These are phyloP conservation scores for Penicillium sp. DNA, from an alignment of 2,329 filamentous ascomycete species.

Conservation along the genomic window DNA sequence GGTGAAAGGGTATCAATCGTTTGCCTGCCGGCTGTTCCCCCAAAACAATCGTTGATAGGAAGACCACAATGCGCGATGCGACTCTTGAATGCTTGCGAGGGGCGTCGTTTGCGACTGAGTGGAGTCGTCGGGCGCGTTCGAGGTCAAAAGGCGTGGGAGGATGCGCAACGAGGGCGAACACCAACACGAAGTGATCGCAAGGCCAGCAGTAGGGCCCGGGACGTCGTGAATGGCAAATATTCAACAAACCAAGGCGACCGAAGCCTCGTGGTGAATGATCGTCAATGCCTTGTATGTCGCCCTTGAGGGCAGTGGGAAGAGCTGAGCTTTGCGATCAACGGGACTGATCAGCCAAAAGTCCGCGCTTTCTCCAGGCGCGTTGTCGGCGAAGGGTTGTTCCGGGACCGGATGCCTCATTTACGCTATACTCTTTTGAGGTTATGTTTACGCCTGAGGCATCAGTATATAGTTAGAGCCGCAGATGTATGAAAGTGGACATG, in stretches of 20 bases:
- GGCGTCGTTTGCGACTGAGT: constrained; percentile 1
- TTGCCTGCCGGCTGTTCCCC: neutral
- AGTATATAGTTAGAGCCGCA: neutral
- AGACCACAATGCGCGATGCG: neutral
- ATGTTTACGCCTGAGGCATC: constrained; percentile 12
- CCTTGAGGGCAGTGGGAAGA: constrained; percentile 27
- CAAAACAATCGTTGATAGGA: neutral
- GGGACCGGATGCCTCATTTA: neutral
- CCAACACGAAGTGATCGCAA: constrained; percentile 15
- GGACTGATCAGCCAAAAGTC: constrained; percentile 37
- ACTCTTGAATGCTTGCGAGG: neutral
- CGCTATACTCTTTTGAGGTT: constrained; percentile 6
- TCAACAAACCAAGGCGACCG: constrained; percentile 16
- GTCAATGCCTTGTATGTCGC: constrained; percentile 30
- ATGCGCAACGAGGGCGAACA: constrained; percentile 27
- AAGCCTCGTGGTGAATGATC: constrained; percentile 15
- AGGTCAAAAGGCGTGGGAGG: constrained; percentile 15
- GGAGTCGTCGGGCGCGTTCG: constrained; percentile 25
- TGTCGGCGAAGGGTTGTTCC: constrained; percentile 26
- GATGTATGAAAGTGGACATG: neutral
- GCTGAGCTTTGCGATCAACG: constrained; percentile 32
- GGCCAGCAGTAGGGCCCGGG: constrained; percentile 2
- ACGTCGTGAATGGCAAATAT: constrained; percentile 1
- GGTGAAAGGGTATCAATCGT: neutral
- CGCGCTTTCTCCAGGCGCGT: constrained; percentile 36